A percentile compares a stretch with the other conserved stretches of the same genome.
Evolutionary conservation across 2,329 filamentous ascomycete genomes (phyloP).

Genomic region (Aureobasidium sp.): DNA sequence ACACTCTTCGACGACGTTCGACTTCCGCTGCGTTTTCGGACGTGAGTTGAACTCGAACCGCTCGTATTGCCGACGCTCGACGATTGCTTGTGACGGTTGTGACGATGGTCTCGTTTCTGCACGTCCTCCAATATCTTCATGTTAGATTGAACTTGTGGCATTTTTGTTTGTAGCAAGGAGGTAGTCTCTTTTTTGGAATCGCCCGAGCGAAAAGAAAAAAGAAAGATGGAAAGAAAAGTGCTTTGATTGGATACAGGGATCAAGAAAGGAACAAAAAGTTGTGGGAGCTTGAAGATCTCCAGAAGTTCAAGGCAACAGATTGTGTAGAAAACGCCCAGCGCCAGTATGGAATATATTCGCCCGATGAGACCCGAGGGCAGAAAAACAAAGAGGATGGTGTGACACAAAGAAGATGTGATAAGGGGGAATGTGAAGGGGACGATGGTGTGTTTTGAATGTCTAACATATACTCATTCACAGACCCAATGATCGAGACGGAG

Average conservation of each 20-base stretch:
- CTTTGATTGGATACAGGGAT: slow-evolving; percentile 9
- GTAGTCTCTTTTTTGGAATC: not conserved
- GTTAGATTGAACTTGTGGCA: slow-evolving; percentile 1
- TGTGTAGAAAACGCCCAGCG: slow-evolving; percentile 7
- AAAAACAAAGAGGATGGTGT: not conserved
- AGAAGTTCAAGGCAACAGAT: slow-evolving; percentile 12
- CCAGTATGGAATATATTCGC: slow-evolving; percentile 3
- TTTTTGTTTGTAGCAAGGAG: slow-evolving; percentile 12
- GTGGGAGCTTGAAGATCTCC: slow-evolving; percentile 4
- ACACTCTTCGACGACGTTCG: slow-evolving; percentile 8
- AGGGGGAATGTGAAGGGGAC: slow-evolving; percentile 1
- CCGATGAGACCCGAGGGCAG: not conserved
- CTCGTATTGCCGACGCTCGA: slow-evolving; percentile 9
- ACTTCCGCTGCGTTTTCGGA: not conserved
- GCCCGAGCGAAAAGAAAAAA: slow-evolving; percentile 4
- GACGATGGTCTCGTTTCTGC: slow-evolving; percentile 10
- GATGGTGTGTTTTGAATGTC: slow-evolving; percentile 11
- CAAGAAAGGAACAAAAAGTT: slow-evolving; percentile 5
- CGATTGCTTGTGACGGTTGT: slow-evolving; percentile 13
- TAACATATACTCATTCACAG: slow-evolving; percentile 14
- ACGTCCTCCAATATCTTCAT: slow-evolving; percentile 1
- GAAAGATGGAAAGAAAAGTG: slow-evolving; percentile 5
- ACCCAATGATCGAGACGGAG: slow-evolving; percentile 6
- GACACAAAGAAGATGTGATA: slow-evolving; percentile 8
- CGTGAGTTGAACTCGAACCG: not conserved